A percentile compares a stretch with the other conserved stretches of the same genome.
Evolutionary conservation across 768 basidiomycete genomes (phyloP).

Genomic region (Boletales sp.): DNA sequence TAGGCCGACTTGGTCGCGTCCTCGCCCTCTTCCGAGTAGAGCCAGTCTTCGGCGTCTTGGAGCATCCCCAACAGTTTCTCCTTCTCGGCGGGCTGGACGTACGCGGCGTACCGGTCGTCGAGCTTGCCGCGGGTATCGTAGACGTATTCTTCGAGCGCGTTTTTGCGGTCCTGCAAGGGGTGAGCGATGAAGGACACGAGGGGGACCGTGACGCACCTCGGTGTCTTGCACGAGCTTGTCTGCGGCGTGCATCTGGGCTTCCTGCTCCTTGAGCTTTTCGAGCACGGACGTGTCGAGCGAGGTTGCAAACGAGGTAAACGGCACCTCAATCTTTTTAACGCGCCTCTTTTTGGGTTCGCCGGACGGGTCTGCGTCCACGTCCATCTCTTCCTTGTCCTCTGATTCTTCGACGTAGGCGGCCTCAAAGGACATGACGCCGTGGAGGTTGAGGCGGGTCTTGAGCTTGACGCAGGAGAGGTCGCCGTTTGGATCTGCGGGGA

Average conservation of each 20-base stretch:
- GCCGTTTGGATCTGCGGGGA: conserved; percentile 65
- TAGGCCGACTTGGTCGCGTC: conserved; percentile 97
- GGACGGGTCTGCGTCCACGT: conserved; percentile 50
- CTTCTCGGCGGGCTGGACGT: conserved; percentile 75
- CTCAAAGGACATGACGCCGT: conserved; percentile 88
- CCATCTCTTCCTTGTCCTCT: conserved; percentile 82
- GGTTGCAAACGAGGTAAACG: conserved; percentile 62
- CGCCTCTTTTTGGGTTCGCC: conserved; percentile 76
- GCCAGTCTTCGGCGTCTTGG: conserved; percentile 88
- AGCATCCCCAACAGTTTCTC: conserved; percentile 65
- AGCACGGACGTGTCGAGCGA: conserved; percentile 62
- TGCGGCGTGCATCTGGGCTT: conserved; percentile 81
- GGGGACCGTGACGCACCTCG: conserved; percentile 55
- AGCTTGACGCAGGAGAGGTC: conserved; percentile 85
- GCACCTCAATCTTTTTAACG: conserved; percentile 78
- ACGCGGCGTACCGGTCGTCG: conserved; percentile 80
- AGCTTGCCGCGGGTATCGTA: conserved; percentile 94
- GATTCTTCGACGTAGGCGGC: conserved; percentile 78
- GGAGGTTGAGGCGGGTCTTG: conserved; percentile 81
- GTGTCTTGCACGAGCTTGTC: conserved; percentile 99
- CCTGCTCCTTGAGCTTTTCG: conserved; percentile 71
- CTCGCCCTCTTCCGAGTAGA: conserved; percentile 95
- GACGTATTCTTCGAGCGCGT: conserved; percentile 97
- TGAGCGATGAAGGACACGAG: not conserved
- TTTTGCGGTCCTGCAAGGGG: conserved; percentile 79